These are phyloP conservation scores for Saccharomycopsis sp. DNA, from an alignment of 805 yeast genomes.

Conservation along the genomic window DNA sequence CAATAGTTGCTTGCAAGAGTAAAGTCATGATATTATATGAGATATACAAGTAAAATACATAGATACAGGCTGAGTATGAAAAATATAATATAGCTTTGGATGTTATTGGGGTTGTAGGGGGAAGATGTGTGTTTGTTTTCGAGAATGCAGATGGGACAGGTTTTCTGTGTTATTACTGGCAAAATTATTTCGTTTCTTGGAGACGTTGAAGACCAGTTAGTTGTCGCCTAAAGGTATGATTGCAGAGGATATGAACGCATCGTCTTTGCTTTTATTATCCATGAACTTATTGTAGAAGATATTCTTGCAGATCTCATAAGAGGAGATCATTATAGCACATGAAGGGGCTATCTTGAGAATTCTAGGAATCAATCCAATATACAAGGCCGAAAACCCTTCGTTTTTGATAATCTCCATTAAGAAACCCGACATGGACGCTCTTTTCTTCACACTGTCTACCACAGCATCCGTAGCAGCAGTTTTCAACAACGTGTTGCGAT, in stretches of 20 bases:
- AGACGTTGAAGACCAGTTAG: constrained; percentile 2
- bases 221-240: neutral
- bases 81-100: too few relatives aligned
- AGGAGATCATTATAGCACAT: constrained; percentile 97
- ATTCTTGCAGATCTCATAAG: constrained; percentile 83
- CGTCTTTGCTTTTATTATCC: neutral
- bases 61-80: neutral
- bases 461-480: constrained; percentile 7
- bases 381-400: constrained; percentile 83
- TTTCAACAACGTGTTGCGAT: constrained; percentile 18
- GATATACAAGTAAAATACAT: neutral
- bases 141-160: too few relatives aligned
- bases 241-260: neutral
- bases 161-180: too few relatives aligned
- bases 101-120: too few relatives aligned
- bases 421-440: constrained; percentile 60
- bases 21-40: too few relatives aligned
- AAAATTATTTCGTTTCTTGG: too few relatives aligned
- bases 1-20: too few relatives aligned
- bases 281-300: constrained; percentile 29
- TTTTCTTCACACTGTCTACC: constrained; percentile 20
- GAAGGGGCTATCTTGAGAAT: constrained; percentile 91
- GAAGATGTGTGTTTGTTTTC: too few relatives aligned
- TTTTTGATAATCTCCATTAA: constrained; percentile 52
- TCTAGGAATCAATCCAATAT: constrained; percentile 81